Percentiles rank a stretch among this genome's conserved stretches.
Conservation (phyloP, 306 rosid species). For the Prunus campanulata region DNA sequence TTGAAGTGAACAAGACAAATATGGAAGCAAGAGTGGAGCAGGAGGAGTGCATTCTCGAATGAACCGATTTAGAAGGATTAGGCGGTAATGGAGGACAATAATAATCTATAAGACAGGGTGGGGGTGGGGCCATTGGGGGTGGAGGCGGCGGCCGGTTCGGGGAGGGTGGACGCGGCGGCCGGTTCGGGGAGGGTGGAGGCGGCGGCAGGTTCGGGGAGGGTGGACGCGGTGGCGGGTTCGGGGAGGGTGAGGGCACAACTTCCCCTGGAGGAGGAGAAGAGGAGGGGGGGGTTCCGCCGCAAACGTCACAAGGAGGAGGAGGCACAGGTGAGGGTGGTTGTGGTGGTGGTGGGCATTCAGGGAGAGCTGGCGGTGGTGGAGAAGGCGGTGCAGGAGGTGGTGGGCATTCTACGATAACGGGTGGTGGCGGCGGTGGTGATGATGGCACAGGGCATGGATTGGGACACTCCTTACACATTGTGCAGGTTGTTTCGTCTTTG, state of each 20-base stretch:
- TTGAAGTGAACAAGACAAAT: conserved; percentile 6
- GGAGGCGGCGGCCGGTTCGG: not conserved
- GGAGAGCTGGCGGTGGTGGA: conserved; percentile 11
- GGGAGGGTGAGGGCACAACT: not conserved
- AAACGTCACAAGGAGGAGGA: conserved; percentile 21
- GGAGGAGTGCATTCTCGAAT: conserved; percentile 3
- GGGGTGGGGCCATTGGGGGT: conserved; percentile 6
- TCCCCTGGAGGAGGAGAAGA: not conserved
- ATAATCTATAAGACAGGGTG: too few relatives aligned
- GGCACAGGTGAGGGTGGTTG: conserved; percentile 47
- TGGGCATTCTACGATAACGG: not conserved
- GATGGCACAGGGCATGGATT: conserved; percentile 10
- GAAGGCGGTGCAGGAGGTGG: not conserved
- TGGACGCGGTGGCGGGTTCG: too few relatives aligned
- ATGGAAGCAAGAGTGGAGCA: not conserved
- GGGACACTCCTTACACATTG: conserved; percentile 8
- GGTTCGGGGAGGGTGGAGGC: not conserved
- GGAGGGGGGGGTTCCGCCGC: not conserved
- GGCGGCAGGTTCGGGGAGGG: not conserved
- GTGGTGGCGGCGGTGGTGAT: not conserved
- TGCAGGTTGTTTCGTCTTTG: conserved; percentile 18
- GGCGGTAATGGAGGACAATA: not conserved
- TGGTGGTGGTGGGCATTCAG: conserved; percentile 31
- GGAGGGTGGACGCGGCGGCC: too few relatives aligned
- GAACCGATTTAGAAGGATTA: not conserved